Percentiles rank a stretch among this genome's conserved stretches.
Evolutionary conservation across 2,329 filamentous ascomycete genomes (phyloP).

Genomic region (Talaromyces rugulosus): DNA sequence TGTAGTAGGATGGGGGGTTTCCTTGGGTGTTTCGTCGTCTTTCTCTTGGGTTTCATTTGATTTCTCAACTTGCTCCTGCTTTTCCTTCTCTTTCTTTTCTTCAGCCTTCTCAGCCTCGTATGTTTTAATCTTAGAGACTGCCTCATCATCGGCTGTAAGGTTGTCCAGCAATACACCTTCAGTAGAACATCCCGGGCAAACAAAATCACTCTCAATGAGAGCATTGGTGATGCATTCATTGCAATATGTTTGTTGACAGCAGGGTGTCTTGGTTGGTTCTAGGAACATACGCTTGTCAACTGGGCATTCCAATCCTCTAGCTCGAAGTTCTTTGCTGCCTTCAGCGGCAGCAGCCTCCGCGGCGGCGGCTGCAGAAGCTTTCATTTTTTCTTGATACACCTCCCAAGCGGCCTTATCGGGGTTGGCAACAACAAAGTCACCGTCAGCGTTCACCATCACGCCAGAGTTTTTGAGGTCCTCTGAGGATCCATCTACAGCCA

Average conservation of each 20-base stretch:
- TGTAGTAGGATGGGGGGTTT: conserved; percentile 13
- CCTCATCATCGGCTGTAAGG: conserved; percentile 76
- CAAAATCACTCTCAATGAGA: conserved; percentile 95
- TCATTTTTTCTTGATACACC: conserved; percentile 90
- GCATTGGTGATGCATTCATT: conserved; percentile 99
- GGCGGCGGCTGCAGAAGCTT: conserved; percentile 76
- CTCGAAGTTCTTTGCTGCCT: conserved; percentile 81
- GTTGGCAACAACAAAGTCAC: conserved; percentile 94
- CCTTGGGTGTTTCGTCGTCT: conserved; percentile 12
- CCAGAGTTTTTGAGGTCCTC: conserved; percentile 80
- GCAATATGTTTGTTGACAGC: conserved; percentile 97
- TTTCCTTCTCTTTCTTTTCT: conserved; percentile 41
- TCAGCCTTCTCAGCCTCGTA: conserved; percentile 57
- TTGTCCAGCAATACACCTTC: conserved; percentile 93
- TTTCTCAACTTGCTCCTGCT: conserved; percentile 26
- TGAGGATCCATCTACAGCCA: conserved; percentile 68
- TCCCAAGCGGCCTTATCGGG: conserved; percentile 96
- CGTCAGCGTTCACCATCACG: conserved; percentile 96
- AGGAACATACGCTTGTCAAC: conserved; percentile 98
- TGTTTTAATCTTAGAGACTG: conserved; percentile 70
- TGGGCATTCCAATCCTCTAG: conserved; percentile 84
- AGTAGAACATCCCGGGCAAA: conserved; percentile 86
- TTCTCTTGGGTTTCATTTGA: conserved; percentile 18
- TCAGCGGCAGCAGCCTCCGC: conserved; percentile 72
- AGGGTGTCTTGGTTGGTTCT: conserved; percentile 98